A percentile compares a stretch with the other conserved stretches of the same genome.
Evolutionary conservation across 164 flowering plant genomes (phyloP).

Genomic region (Macadamia tetraphylla): DNA sequence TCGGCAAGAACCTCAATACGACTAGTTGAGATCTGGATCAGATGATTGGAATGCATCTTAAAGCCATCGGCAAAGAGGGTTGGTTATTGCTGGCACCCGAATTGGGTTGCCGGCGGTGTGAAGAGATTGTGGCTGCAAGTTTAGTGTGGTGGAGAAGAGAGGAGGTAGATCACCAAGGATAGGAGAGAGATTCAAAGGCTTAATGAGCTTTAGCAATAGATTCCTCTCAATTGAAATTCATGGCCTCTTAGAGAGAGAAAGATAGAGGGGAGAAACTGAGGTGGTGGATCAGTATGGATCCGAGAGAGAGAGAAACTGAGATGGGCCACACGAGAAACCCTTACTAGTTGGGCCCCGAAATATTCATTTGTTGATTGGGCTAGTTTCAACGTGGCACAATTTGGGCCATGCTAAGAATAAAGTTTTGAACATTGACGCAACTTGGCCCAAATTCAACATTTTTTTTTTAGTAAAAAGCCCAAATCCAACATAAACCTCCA

Average conservation of each 20-base stretch:
- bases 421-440: too few species aligned
- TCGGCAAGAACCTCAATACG: conserved; percentile 69
- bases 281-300: conserved; percentile 6
- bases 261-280: neutral
- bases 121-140: conserved; percentile 37
- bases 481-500: too few species aligned
- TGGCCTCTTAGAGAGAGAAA: neutral
- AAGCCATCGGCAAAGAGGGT: conserved; percentile 78
- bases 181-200: conserved; percentile 46
- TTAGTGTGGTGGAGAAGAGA: conserved; percentile 54
- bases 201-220: conserved; percentile 27
- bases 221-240: neutral
- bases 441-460: too few species aligned
- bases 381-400: too few species aligned
- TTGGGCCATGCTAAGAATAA: too few species aligned
- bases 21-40: conserved; percentile 64
- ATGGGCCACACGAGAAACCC: too few species aligned
- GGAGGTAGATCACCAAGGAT: conserved; percentile 38
- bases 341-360: too few species aligned
- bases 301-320: conserved; percentile 5
- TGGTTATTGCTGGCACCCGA: conserved; percentile 77
- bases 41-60: conserved; percentile 86
- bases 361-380: too few species aligned
- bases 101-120: conserved; percentile 53
- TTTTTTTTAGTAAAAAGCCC: too few species aligned